Base-by-base conservation (phyloP, 2,329 filamentous ascomycete species). In the Mycosphaerella arachidis region DNA sequence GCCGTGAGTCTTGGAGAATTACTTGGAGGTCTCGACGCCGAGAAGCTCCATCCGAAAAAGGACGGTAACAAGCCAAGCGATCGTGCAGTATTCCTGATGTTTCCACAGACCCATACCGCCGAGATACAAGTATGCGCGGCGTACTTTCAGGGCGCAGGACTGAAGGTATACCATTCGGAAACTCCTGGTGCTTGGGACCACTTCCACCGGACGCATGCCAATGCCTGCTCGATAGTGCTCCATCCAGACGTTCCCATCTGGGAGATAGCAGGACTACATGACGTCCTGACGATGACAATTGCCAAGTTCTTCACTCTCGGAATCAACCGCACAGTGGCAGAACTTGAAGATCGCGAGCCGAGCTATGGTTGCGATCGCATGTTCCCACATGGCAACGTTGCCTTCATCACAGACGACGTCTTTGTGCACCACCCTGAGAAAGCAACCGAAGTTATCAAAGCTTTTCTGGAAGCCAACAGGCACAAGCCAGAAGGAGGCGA, bases 321-420 rank as follows among this genome's bases (percentile, higher is more conserved):
- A 16, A 63, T 58, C 66, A 74, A 68, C 46, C 58, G 50, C 53
- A 56, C 27, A 20, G 58, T 30, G 63, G 53, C 60, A 27, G 63
- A 40, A 13, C 10, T 50, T 1, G 53, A 63, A 37, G 66, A 70
- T 10, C 30, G 59, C 12, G 60, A 65, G 10, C 57, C 65, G 5
- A 48, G 40, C 5, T 68, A 66, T 8, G 59, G 59, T 4, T 68
- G 63, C 58, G 59, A 70, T 65, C 60, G 71, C 59, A 52, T 73
- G 61, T 78, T 79, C 48, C 74, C 76, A 0, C 63, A 67, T 27
- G 77, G 77, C 6, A 70, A 68, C 6, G 70, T 76, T 6, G 71
- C 75, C 10, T 76, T 77, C 63, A 74, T 79, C 16, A 78, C 77
- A 1, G 77, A 79, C 43, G 74, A 79, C 30, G 70, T 78, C 1